Evolutionary conservation across 2,329 filamentous ascomycete genomes (phyloP).

Genomic region (Aspergillus versicolor): DNA sequence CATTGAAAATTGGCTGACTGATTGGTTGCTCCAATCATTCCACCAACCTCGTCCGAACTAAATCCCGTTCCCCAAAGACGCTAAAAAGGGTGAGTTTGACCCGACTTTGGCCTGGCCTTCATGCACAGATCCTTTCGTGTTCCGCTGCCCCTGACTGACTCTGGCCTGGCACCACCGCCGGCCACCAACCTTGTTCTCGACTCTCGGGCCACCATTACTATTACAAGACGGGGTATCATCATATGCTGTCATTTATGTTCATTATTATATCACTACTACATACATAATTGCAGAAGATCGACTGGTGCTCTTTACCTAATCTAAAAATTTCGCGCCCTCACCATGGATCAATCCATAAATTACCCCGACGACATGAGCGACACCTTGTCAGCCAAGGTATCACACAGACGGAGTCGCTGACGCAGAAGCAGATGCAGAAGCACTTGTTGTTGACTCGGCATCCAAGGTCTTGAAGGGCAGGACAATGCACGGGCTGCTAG

Average conservation of each 20-base stretch:
- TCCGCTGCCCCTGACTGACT: not conserved
- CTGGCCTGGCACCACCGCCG: not conserved
- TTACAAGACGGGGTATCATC: not conserved
- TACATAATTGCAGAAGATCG: not conserved
- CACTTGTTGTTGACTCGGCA: not conserved
- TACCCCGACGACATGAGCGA: not conserved
- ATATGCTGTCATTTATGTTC: not conserved
- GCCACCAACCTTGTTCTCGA: not conserved
- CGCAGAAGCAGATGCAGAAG: not conserved
- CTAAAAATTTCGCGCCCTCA: not conserved
- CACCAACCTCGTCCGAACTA: not conserved
- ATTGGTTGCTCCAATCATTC: not conserved
- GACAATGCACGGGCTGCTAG: slow-evolving; percentile 48
- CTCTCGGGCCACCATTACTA: too few relatives aligned
- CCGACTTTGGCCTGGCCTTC: too few relatives aligned
- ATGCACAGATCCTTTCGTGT: not conserved
- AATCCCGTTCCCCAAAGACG: not conserved
- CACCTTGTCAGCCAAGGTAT: not conserved
- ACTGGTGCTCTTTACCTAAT: not conserved
- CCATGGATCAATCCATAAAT: not conserved
- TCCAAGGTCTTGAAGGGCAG: slow-evolving; percentile 36
- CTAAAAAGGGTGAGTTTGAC: slow-evolving; percentile 1
- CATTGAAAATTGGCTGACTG: not conserved
- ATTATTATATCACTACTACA: not conserved
- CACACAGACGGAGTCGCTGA: not conserved